Percentiles rank a stretch among this genome's conserved stretches.
phyloP scores from a whole-genome alignment of 148 eudicot genomes.

The Rheum nobile region DNA sequence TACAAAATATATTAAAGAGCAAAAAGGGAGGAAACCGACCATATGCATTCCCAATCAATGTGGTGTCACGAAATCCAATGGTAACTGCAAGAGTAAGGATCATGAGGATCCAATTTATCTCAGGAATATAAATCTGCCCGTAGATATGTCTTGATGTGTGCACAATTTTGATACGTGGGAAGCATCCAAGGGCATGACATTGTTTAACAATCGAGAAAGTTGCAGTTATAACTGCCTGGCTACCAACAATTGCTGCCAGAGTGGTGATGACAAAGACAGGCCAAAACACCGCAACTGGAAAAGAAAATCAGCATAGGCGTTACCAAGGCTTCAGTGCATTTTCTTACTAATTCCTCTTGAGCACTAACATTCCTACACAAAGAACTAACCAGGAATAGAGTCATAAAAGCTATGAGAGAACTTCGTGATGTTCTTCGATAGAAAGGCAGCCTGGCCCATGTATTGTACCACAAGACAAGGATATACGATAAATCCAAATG shows the following conservation, averaged over 20 bases:
- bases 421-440: slow-evolving; percentile 39
- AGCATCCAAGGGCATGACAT: no score
- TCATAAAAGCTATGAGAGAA: slow-evolving; percentile 61
- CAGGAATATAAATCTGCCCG: slow-evolving; percentile 94
- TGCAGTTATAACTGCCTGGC: slow-evolving; percentile 91
- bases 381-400: slow-evolving; percentile 74
- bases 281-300: slow-evolving; percentile 60
- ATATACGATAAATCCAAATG: slow-evolving; percentile 57
- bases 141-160: slow-evolving; percentile 84
- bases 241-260: slow-evolving; percentile 83
- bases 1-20: not conserved
- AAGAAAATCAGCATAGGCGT: not conserved
- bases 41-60: slow-evolving; percentile 86
- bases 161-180: slow-evolving; percentile 96
- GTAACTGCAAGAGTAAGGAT: slow-evolving; percentile 66
- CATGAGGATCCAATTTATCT: slow-evolving; percentile 98
- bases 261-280: slow-evolving; percentile 93
- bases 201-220: slow-evolving; percentile 87
- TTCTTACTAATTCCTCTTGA: not conserved
- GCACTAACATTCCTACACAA: not conserved
- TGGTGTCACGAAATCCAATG: slow-evolving; percentile 79
- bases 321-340: not conserved
- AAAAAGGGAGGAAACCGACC: slow-evolving; percentile 34
- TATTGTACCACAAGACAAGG: slow-evolving; percentile 91
- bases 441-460: slow-evolving; percentile 97